phyloP scores from a whole-genome alignment of 441 rosid genomes.

The Gossypium laxum region DNA sequence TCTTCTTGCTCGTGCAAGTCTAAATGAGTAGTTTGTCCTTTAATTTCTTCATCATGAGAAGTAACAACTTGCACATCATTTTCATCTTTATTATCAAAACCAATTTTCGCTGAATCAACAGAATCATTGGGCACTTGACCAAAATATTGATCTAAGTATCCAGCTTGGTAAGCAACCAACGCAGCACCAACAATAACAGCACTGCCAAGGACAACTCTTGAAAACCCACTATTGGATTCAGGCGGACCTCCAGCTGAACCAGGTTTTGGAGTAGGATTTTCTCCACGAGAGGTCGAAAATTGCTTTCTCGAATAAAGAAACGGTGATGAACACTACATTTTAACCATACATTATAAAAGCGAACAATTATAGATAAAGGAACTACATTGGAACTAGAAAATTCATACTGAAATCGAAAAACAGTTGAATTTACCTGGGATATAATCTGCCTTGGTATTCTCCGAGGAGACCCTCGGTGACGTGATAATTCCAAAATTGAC shows the following conservation, averaged over 20 bases:
- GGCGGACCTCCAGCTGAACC: constrained; percentile 24
- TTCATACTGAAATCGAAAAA: background rate
- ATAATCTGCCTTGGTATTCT: constrained; percentile 40
- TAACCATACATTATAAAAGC: constrained; percentile 3
- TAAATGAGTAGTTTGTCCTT: constrained; percentile 13
- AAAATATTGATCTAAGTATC: constrained; percentile 47
- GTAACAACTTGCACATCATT: constrained; percentile 17
- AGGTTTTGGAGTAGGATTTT: constrained; percentile 33
- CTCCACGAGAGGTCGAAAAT: constrained; percentile 37
- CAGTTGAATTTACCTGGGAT: constrained; percentile 36
- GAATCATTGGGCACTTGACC: constrained; percentile 27
- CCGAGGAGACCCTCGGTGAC: constrained; percentile 32
- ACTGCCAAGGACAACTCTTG: constrained; percentile 40
- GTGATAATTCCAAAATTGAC: constrained; percentile 54
- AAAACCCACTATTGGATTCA: constrained; percentile 29
- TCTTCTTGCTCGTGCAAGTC: constrained; percentile 28
- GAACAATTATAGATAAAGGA: background rate
- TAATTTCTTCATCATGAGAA: constrained; percentile 27
- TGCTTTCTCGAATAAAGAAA: constrained; percentile 40
- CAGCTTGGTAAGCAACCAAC: constrained; percentile 44
- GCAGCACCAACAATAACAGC: constrained; percentile 40
- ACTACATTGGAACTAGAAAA: background rate
- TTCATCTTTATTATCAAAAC: constrained; percentile 19
- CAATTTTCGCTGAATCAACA: constrained; percentile 20
- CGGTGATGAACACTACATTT: constrained; percentile 29